phyloP scores from a whole-genome alignment of 495 filamentous ascomycete genomes.

The Penicillium tannophilum region DNA sequence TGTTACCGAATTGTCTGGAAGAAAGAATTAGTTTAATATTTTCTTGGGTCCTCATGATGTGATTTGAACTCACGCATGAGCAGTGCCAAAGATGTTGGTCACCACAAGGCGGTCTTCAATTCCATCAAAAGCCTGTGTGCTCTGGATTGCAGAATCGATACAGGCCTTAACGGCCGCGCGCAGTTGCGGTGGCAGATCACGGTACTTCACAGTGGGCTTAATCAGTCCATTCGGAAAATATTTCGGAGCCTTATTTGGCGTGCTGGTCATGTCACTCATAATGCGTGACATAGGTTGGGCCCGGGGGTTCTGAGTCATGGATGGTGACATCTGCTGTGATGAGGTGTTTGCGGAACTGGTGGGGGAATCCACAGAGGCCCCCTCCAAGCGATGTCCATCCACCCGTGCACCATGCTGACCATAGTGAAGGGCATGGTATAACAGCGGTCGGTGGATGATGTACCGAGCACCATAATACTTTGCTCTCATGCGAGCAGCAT shows the following conservation, averaged over 20 bases:
- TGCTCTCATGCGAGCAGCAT: conserved; percentile 80
- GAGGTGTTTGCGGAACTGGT: conserved; percentile 30
- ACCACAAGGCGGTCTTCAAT: conserved; percentile 70
- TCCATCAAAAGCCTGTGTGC: conserved; percentile 84
- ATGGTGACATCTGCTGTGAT: conserved; percentile 37
- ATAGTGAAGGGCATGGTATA: conserved; percentile 65
- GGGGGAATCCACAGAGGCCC: conserved; percentile 36
- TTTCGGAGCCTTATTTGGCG: conserved; percentile 6
- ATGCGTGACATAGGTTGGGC: conserved; percentile 37
- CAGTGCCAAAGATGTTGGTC: conserved; percentile 93
- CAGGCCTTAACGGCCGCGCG: conserved; percentile 54
- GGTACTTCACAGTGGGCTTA: conserved; percentile 19
- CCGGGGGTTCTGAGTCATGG: conserved; percentile 25
- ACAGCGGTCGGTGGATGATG: conserved; percentile 83
- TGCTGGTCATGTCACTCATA: conserved; percentile 39
- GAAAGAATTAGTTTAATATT: background rate
- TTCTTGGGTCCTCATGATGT: background rate
- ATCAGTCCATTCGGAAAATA: conserved; percentile 17
- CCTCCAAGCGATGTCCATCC: conserved; percentile 17
- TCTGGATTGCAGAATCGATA: conserved; percentile 76
- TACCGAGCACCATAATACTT: conserved; percentile 94
- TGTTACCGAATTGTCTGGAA: conserved; percentile 91
- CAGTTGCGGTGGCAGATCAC: conserved; percentile 45
- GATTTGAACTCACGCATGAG: conserved; percentile 80
- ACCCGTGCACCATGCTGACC: conserved; percentile 31